Percentiles rank a stretch among this genome's conserved stretches.
Evolutionary conservation across 257 asterid species (phyloP).

Genomic region (Solanum chiquidenum): DNA sequence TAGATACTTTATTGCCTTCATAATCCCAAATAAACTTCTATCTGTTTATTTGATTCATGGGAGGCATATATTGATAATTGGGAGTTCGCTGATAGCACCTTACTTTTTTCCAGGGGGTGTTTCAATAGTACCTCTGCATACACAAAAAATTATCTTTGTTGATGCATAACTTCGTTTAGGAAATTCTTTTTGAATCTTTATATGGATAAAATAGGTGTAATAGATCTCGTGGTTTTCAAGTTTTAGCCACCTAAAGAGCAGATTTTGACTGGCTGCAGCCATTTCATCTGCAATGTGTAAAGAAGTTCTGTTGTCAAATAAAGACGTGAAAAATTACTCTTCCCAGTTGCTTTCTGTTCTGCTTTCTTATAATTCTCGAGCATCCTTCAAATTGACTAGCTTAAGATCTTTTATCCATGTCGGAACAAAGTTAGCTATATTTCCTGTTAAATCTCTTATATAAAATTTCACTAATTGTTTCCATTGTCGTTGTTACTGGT

Average conservation of each 20-base stretch:
- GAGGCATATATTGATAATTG: slow-evolving; percentile 27
- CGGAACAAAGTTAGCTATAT: not conserved
- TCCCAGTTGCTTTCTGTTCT: not conserved
- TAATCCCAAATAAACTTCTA: slow-evolving; percentile 18
- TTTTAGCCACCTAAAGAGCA: not conserved
- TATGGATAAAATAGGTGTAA: not conserved
- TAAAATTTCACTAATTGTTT: not conserved
- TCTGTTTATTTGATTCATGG: slow-evolving; percentile 49
- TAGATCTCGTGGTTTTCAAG: not conserved
- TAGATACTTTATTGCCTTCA: slow-evolving; percentile 11
- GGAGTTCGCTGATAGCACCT: slow-evolving; percentile 38
- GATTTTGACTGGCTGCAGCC: not conserved
- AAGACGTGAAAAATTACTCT: not conserved
- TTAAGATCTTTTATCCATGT: not conserved
- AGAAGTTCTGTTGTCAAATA: not conserved
- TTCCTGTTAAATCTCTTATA: not conserved
- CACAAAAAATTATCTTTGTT: not conserved
- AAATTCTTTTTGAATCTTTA: not conserved
- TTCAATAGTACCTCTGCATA: slow-evolving; percentile 32
- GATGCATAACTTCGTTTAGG: not conserved
- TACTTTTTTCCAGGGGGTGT: slow-evolving; percentile 18
- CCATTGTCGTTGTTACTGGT: not conserved
- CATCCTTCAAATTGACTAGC: not conserved
- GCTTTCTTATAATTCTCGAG: not conserved
- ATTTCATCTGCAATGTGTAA: not conserved